phyloP scores from a whole-genome alignment of 306 rosid genomes.

The Elaeagnus macrophylla region DNA sequence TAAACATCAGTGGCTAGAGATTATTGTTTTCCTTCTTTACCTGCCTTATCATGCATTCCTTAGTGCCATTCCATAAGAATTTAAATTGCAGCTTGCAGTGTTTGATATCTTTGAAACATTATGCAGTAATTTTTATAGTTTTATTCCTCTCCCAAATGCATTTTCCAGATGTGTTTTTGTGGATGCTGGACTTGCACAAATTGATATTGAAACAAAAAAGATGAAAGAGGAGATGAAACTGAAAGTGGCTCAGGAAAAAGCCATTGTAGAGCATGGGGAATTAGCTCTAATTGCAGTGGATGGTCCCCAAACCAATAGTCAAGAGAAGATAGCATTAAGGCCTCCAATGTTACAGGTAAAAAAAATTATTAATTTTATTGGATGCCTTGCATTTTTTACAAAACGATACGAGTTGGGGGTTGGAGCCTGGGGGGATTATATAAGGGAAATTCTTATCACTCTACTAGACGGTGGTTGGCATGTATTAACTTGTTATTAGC shows the following conservation, averaged over 20 bases:
- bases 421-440: no score
- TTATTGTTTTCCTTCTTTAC: not conserved
- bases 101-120: constrained; percentile 1
- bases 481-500: not conserved
- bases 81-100: not conserved
- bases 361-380: constrained; percentile 6
- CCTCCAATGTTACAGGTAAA: constrained; percentile 97
- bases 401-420: no score
- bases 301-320: constrained; percentile 51
- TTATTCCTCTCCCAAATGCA: constrained; percentile 11
- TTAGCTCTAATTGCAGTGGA: constrained; percentile 83
- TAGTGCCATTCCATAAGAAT: not conserved
- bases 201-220: constrained; percentile 82
- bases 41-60: not conserved
- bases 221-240: constrained; percentile 80
- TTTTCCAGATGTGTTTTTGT: constrained; percentile 80
- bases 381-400: not conserved
- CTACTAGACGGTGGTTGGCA: no score
- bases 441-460: no score
- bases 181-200: constrained; percentile 83
- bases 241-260: constrained; percentile 65
- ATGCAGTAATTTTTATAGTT: not conserved
- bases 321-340: constrained; percentile 75
- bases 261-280: constrained; percentile 81
- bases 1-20: not conserved